These are phyloP conservation scores for Penstemon newberryi DNA, from an alignment of 257 asterid genomes.

Conservation along the genomic window DNA sequence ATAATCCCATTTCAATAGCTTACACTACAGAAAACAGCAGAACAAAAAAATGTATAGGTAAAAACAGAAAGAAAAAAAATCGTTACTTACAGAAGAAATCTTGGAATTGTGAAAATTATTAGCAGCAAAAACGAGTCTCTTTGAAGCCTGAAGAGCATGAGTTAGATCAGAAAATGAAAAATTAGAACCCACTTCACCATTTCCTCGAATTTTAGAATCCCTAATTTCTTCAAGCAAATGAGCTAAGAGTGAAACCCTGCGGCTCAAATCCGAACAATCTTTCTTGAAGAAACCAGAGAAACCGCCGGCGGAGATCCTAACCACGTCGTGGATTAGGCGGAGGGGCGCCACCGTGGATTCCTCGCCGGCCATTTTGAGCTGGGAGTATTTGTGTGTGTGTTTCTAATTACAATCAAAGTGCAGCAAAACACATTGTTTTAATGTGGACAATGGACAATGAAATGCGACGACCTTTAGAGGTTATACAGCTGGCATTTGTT, in stretches of 20 bases:
- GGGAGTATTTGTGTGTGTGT: constrained; percentile 23
- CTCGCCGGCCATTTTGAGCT: constrained; percentile 59
- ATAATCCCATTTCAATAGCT: constrained; percentile 10
- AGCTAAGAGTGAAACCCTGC: constrained; percentile 71
- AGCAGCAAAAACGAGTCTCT: constrained; percentile 53
- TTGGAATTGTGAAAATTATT: constrained; percentile 38
- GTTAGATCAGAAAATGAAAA: constrained; percentile 62
- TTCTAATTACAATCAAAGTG: constrained; percentile 29
- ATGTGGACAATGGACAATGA: constrained; percentile 34
- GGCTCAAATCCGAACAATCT: constrained; percentile 80
- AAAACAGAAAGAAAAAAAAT: not conserved
- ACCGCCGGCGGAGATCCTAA: constrained; percentile 61
- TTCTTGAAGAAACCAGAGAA: constrained; percentile 75
- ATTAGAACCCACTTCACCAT: constrained; percentile 37
- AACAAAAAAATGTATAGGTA: not conserved
- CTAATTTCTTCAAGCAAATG: constrained; percentile 83
- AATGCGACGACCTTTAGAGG: constrained; percentile 1
- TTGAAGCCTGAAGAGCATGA: constrained; percentile 52
- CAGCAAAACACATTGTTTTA: constrained; percentile 29
- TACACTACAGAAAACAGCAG: constrained; percentile 4
- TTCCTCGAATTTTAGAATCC: constrained; percentile 41
- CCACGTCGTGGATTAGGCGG: constrained; percentile 60
- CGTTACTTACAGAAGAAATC: constrained; percentile 42
- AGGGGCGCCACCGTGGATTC: constrained; percentile 50
- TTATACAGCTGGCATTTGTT: constrained; percentile 35